phyloP scores from a whole-genome alignment of 768 basidiomycete species.

The Tremella fuciformis region DNA sequence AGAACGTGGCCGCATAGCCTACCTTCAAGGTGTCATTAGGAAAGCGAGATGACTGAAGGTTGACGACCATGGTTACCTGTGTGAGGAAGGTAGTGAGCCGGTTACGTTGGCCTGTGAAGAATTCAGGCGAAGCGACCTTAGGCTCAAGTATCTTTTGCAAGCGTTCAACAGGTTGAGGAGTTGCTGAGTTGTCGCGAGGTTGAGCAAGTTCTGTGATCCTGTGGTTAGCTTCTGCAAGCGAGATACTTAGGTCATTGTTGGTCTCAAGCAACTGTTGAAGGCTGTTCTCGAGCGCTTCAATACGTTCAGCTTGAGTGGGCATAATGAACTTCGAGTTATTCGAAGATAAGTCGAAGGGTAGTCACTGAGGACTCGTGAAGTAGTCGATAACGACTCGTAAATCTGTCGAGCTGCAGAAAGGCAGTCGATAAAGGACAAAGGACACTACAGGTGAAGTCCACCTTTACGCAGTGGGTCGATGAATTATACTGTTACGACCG shows the following conservation, averaged over 20 bases:
- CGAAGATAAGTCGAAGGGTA: background rate
- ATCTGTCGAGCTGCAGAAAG: no score
- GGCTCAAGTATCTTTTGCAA: no score
- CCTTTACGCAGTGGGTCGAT: conserved; percentile 1
- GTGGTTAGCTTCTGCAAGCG: background rate
- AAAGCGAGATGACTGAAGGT: background rate
- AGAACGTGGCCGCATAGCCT: background rate
- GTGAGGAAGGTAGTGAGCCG: background rate
- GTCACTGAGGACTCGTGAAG: background rate
- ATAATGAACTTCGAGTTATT: conserved; percentile 6
- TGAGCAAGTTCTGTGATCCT: background rate
- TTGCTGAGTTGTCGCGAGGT: no score
- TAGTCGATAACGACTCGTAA: no score
- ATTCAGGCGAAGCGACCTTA: background rate
- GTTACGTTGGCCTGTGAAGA: background rate
- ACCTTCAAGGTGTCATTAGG: background rate
- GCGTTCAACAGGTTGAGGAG: no score
- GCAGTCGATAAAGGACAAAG: background rate
- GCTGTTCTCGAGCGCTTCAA: conserved; percentile 10
- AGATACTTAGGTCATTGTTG: background rate
- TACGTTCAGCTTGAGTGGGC: conserved; percentile 15
- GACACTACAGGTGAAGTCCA: background rate
- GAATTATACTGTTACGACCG: conserved; percentile 1
- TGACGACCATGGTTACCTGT: background rate
- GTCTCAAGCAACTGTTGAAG: background rate